A percentile compares a stretch with the other conserved stretches of the same genome.
Evolutionary conservation across 805 yeast species (phyloP).

Genomic region (Candida xyloterini): DNA sequence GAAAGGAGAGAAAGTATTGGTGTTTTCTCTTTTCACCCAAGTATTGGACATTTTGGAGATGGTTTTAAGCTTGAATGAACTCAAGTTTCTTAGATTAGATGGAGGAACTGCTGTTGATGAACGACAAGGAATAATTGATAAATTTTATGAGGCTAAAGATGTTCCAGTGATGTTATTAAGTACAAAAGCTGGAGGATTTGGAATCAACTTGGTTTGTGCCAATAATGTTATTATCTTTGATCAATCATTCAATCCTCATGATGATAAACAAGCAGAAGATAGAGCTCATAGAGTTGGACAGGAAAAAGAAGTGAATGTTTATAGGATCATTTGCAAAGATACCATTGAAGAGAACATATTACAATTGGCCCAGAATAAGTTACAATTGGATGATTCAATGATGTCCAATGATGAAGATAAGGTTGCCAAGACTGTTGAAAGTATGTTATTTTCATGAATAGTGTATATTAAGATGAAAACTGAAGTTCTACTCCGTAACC

Average conservation of each 20-base stretch:
- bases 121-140: conserved; percentile 88
- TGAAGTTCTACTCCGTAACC: conserved; percentile 61
- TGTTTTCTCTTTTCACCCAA: conserved; percentile 92
- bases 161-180: conserved; percentile 87
- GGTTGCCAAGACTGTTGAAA: conserved; percentile 50
- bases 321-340: conserved; percentile 64
- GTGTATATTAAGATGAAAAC: conserved; percentile 47
- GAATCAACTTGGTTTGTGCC: conserved; percentile 94
- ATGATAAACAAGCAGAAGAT: conserved; percentile 98
- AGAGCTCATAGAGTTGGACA: conserved; percentile 98
- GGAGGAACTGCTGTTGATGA: conserved; percentile 94
- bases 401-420: conserved; percentile 51
- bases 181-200: conserved; percentile 98
- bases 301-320: conserved; percentile 67
- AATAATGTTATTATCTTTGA: conserved; percentile 89
- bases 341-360: conserved; percentile 90
- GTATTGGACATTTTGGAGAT: conserved; percentile 83
- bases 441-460: conserved; percentile 36
- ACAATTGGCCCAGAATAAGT: conserved; percentile 82
- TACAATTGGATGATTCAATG: conserved; percentile 75
- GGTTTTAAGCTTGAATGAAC: conserved; percentile 58
- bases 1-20: conserved; percentile 62
- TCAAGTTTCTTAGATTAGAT: conserved; percentile 80
- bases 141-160: conserved; percentile 73
- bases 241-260: conserved; percentile 96